These are phyloP conservation scores for Amylostereum chailletii DNA, from an alignment of 1,284 basidiomycete genomes.

Conservation along the genomic window DNA sequence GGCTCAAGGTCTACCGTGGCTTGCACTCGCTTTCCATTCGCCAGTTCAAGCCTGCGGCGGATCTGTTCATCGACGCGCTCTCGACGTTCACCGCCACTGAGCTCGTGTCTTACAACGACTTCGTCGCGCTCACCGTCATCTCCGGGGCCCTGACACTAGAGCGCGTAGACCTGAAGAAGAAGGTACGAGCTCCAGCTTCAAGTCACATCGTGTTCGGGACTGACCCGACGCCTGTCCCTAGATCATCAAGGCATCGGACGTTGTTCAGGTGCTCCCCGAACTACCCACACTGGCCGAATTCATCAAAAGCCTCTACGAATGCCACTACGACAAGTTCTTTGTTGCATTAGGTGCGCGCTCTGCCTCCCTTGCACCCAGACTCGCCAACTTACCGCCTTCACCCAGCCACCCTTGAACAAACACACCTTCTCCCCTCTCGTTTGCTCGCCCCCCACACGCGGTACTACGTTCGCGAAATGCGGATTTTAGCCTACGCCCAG, in stretches of 20 bases:
- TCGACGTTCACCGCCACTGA: constrained; percentile 94
- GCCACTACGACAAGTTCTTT: constrained; percentile 94
- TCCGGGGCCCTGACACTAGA: constrained; percentile 72
- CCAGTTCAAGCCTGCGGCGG: constrained; percentile 62
- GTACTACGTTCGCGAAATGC: constrained; percentile 94
- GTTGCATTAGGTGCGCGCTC: constrained; percentile 61
- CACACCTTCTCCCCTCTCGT: constrained; percentile 80
- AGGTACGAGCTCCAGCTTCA: constrained; percentile 34
- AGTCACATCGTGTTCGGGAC: too few species aligned
- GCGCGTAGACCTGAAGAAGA: constrained; percentile 88
- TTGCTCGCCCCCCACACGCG: constrained; percentile 82
- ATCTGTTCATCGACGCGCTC: constrained; percentile 83
- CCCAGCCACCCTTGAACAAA: constrained; percentile 80
- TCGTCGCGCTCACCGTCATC: constrained; percentile 83
- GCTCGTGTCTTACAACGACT: constrained; percentile 85
- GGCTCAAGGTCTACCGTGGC: constrained; percentile 93
- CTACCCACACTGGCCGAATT: constrained; percentile 63
- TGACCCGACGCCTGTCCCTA: constrained; percentile 15
- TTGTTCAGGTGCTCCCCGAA: constrained; percentile 65
- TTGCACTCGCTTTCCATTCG: constrained; percentile 83
- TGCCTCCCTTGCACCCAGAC: constrained; percentile 3
- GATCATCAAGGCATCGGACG: constrained; percentile 65
- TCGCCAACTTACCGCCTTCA: not conserved
- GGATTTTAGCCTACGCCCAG: constrained; percentile 91
- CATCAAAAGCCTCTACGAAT: constrained; percentile 78